Base-by-base conservation (phyloP, 2,329 filamentous ascomycete genomes). In the Fusarium multiceps region DNA sequence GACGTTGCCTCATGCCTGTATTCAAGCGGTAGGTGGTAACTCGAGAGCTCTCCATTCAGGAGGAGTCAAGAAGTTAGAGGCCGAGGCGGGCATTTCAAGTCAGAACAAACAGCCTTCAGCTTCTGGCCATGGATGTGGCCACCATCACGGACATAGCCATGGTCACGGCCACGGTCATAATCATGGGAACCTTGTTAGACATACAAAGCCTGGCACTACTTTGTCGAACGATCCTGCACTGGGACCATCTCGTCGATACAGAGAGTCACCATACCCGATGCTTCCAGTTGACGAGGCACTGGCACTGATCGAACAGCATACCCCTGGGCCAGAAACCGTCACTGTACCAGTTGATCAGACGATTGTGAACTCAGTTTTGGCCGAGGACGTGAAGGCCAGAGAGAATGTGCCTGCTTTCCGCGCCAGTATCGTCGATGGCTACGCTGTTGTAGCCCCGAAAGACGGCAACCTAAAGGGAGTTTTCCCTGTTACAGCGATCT, bases 401-500 rank as follows among this genome's bases (percentile, higher is more conserved):
- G 95, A 98, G 77, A 89, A 91, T 10, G 96, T 99, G 0, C 96
- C 96, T 1, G 96, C 95, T 0, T 99, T 97, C 81, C 86, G 94
- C 62, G 96, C 96, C 20, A 98, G 95, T 77, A 98, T 98, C 42
- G 96, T 99, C 1, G 96, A 99, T 78, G 96, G 96, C 2, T 99
- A 99, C 76, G 96, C 96, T 4, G 88, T 97, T 1, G 89, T 94
- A 40, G 90, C 89, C 8, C 86, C 87, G 55, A 81, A 82, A 30
- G 84, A 88, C 42, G 88, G 86, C 1, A 88, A 86, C 50, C 87
- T 93, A 50, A 93, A 91, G 73, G 94, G 95, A 0, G 82, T 90
- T 1, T 98, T 96, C 76, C 94, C 95, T 1, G 95, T 99, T 16
- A 90, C 91, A 1, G 91, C 92, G 1, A 86, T 98, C 14, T 97